Evolutionary conservation across 1,139 yeast species (phyloP), one percentile per base, ranked within the genome.

Genomic region (Lodderomyces theae): DNA sequence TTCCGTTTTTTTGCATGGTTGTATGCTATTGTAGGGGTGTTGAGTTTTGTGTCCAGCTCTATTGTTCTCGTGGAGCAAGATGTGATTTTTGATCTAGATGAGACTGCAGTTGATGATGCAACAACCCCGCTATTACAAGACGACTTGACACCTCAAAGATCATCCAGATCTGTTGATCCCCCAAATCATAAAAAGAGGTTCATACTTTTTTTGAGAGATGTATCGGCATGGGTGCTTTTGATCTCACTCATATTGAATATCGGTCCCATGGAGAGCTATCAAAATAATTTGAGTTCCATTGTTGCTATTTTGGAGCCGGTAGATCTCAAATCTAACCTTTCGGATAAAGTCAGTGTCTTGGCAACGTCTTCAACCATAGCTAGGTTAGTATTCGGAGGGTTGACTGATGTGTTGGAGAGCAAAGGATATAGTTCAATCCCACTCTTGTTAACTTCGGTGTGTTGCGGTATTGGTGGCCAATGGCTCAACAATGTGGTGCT

Each of bases 221-320:
- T 74, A 26, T 73, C 85, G 3, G 80, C 89, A 36, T 83, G 88
- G 74, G 49, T 82, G 2, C 63, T 88, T 18, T 69, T 86, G 29
- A 48, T 73, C 3, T 77, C 90, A 7, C 74, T 89, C 45, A 70
- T 89, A 23, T 63, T 87, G 29, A 74, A 83, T 26, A 67, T 88
- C 19, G 98, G 97, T 0, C 95, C 97, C 1, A 65, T 88, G 47
- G 98, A 92, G 56, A 81, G 89, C 69, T 89, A 80, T 60, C 80
- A 88, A 49, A 87, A 90, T 45, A 87, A 90, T 55, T 74, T 92
- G 71, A 95, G 95, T 37, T 82, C 79, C 24, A 73, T 37, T 79
- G n/a, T 60, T 76, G 48, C 38, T 48, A 19, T 37, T 7, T 56
- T 29, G 8, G 23, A 24, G 12, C 26, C 38, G 8, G 43, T 51